Conservation (phyloP, 2,329 filamentous ascomycete species). For the Aspergillus sp. region DNA sequence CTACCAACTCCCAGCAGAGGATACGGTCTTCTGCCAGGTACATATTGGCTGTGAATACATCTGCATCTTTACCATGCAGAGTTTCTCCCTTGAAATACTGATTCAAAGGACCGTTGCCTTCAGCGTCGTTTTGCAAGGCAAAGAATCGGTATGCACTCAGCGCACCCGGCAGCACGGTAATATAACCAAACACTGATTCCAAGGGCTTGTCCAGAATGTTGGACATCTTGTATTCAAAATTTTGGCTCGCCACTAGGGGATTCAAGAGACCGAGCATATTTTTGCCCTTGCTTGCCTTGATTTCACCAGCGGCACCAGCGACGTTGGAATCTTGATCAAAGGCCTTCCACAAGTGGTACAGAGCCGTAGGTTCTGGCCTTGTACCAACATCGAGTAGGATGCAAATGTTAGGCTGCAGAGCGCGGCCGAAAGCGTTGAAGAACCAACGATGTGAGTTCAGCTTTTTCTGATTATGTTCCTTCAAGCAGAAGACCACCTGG, state of each 20-base stretch:
- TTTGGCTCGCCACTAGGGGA: slow-evolving; percentile 92
- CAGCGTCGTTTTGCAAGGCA: slow-evolving; percentile 93
- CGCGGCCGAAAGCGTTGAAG: slow-evolving; percentile 94
- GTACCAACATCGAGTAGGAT: slow-evolving; percentile 97
- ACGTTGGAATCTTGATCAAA: slow-evolving; percentile 98
- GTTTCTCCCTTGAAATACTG: slow-evolving; percentile 99
- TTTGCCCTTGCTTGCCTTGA: slow-evolving; percentile 93
- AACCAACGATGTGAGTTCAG: slow-evolving; percentile 99
- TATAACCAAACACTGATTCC: slow-evolving; percentile 97
- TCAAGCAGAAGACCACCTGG: slow-evolving; percentile 97
- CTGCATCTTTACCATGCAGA: slow-evolving; percentile 89
- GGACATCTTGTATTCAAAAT: slow-evolving; percentile 99
- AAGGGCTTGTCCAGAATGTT: slow-evolving; percentile 98
- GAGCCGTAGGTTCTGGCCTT: slow-evolving; percentile 78
- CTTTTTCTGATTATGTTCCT: slow-evolving; percentile 97
- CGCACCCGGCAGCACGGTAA: slow-evolving; percentile 92
- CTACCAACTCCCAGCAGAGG: slow-evolving; percentile 95
- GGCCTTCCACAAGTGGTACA: slow-evolving; percentile 99
- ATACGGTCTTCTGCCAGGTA: slow-evolving; percentile 98
- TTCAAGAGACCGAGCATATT: slow-evolving; percentile 82
- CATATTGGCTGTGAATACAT: slow-evolving; percentile 99
- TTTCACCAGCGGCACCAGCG: slow-evolving; percentile 93
- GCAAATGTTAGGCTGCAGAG: slow-evolving; percentile 92
- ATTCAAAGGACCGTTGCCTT: slow-evolving; percentile 88
- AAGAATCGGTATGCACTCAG: slow-evolving; percentile 95